Conservation (phyloP, 768 basidiomycete genomes). For the Boletus tylopilopsis region DNA sequence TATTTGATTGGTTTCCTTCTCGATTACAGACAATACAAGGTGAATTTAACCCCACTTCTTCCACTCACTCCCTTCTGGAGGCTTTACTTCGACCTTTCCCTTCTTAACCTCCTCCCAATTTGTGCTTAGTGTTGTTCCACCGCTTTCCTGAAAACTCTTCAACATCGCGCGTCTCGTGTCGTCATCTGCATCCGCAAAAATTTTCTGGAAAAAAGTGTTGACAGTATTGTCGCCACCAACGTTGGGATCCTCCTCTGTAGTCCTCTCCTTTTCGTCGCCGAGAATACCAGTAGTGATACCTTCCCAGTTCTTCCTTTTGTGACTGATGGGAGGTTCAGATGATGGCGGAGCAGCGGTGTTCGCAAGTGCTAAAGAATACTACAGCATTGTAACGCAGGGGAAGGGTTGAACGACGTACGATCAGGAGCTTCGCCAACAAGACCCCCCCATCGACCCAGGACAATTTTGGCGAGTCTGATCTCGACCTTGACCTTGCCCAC, state of each 20-base stretch:
- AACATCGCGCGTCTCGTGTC: slow-evolving; percentile 94
- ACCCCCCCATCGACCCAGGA: slow-evolving; percentile 65
- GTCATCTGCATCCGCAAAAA: slow-evolving; percentile 87
- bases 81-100: slow-evolving; percentile 67
- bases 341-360: slow-evolving; percentile 32
- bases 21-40: background rate
- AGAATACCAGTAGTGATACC: slow-evolving; percentile 68
- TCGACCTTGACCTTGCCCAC: slow-evolving; percentile 90
- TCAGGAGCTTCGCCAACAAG: slow-evolving; percentile 75
- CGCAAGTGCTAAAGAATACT: slow-evolving; percentile 13
- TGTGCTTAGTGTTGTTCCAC: slow-evolving; percentile 92
- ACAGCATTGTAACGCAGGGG: background rate
- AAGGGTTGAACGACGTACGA: slow-evolving; percentile 43
- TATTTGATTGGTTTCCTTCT: no score
- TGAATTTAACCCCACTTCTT: slow-evolving; percentile 61
- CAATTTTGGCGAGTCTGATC: slow-evolving; percentile 68
- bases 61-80: slow-evolving; percentile 82
- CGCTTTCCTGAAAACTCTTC: slow-evolving; percentile 95
- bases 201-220: slow-evolving; percentile 87
- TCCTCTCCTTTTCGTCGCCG: slow-evolving; percentile 62
- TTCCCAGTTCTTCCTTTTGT: slow-evolving; percentile 84
- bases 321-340: slow-evolving; percentile 31
- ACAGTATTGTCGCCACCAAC: slow-evolving; percentile 84
- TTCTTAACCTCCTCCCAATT: slow-evolving; percentile 91
- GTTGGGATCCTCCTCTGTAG: slow-evolving; percentile 78